Evolutionary conservation across 1,139 yeast species (phyloP), one percentile per base, ranked within the genome.

Genomic region (Yamadazyma dushanensis): DNA sequence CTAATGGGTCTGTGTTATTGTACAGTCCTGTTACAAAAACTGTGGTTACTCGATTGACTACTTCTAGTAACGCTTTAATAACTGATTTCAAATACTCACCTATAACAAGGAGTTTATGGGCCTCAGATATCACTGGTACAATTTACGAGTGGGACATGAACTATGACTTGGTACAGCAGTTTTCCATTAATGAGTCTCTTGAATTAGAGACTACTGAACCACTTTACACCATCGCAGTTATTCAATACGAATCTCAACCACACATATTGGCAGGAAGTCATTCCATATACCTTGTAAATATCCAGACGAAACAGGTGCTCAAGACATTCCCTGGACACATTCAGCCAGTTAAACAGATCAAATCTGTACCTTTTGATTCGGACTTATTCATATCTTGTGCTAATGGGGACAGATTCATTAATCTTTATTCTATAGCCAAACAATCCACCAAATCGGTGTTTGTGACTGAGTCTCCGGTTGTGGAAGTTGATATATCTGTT

Each of bases 321-420:
- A 64, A 63, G 46, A 70, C 80, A 1, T 79, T 76, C 53, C 89
- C 94, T 1, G 92, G 88, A 14, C 94, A 86, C 54, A 75, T 85
- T 22, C 76, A 85, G 23, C 80, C 86, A 3, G 70, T 85, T 26
- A 71, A 66, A 44, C 55, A 78, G 9, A 62, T 78, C 15, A 38
- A 67, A 21, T 59, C 73, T 5, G 54, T 74, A 11, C 47, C 57
- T 2, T 33, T 32, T 5, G 57, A 66, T 33, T 53, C 62, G 5
- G 78, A 71, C 34, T 59, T 65, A 28, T 74, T 85, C 46, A 54
- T 85, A 36, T 79, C 92, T 1, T 78, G 83, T 39, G 94, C 96
- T 1, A 65, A 64, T 24, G 80, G 79, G 42, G 97, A 89, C 56
- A 73, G 96, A 49, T 87, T 86, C 54, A 70, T 88, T 48, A 88